Base-by-base conservation (phyloP, 495 filamentous ascomycete species). In the Aspergillus egyptiacus region DNA sequence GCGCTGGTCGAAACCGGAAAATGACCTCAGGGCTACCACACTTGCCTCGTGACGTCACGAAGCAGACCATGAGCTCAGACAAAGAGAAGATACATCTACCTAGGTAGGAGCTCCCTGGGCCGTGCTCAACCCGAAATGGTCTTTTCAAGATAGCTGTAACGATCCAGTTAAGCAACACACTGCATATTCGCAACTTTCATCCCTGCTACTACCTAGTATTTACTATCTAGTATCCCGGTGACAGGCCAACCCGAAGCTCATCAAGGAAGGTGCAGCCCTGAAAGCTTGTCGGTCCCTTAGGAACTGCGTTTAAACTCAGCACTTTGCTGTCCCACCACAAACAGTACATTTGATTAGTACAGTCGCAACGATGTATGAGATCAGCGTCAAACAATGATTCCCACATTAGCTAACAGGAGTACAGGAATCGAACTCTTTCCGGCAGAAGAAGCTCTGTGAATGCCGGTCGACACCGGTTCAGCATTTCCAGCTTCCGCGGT, bases 401-500 rank as follows among this genome's bases (percentile, higher is more conserved):
- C 9, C 13, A n/a, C 22, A 7, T 14, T 19, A 8, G 28, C 41
- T 44, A 10, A 44, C 10, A 11, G 9, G 27, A 19, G 3, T 23
- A 15, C 48, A 84, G 80, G 80, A 80, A 82, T 55, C 80, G 80
- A 46, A 67, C 71, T 22, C 68, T 82, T 22, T 82, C 80, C 13
- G 76, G 84, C 62, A 76, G 82, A 47, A 71, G 57, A 46, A 63
- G 65, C 38, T 56, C 60, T 43, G 50, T 57, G 10, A 59, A 67
- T 40, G 60, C 68, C 46, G 31, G 39, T 32, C 79, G 75, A 18
- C 76, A 81, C 58, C 73, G 76, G 52, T 94, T 96, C 77, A 86
- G 79, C 50, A 81, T 96, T 69, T 77, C 79, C 47, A 88, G 85
- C 17, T 80, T 96, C 38, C 88, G 91, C 24, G 87, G 86, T 37